Conservation (phyloP, 495 filamentous ascomycete genomes). For the Oleoguttula mirabilis region DNA sequence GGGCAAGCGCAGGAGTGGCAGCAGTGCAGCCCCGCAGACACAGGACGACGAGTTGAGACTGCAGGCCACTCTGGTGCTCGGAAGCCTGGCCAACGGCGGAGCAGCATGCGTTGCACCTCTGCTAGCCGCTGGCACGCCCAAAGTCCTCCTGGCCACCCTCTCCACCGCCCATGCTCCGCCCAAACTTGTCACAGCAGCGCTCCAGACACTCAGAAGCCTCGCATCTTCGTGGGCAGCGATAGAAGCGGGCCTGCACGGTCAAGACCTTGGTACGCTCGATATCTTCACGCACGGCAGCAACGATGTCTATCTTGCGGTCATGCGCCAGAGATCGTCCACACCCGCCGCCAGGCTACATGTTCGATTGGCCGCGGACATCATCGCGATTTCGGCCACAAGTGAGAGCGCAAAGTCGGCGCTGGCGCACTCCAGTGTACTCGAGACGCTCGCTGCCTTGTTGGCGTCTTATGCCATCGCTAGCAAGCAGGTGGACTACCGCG, state of each 20-base stretch:
- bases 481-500: conserved; percentile 10
- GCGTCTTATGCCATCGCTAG: conserved; percentile 48
- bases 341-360: conserved; percentile 52
- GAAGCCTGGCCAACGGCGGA: conserved; percentile 82
- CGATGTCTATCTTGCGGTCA: conserved; percentile 33
- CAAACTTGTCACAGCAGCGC: conserved; percentile 54
- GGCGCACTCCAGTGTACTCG: conserved; percentile 60
- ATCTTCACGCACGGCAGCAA: neutral
- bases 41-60: conserved; percentile 55
- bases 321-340: conserved; percentile 45
- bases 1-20: conserved; percentile 29
- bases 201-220: conserved; percentile 62
- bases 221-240: conserved; percentile 48
- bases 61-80: conserved; percentile 68
- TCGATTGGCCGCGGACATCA: conserved; percentile 51
- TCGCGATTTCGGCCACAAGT: conserved; percentile 55
- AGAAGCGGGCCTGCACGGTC: conserved; percentile 20
- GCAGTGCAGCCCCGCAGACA: conserved; percentile 21
- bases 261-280: neutral
- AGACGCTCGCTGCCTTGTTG: conserved; percentile 64
- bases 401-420: conserved; percentile 57
- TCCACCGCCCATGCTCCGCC: conserved; percentile 46
- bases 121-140: conserved; percentile 50
- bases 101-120: conserved; percentile 65
- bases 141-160: conserved; percentile 53